Evolutionary conservation across 805 yeast species (phyloP).

Genomic region (Candida multigemmis): DNA sequence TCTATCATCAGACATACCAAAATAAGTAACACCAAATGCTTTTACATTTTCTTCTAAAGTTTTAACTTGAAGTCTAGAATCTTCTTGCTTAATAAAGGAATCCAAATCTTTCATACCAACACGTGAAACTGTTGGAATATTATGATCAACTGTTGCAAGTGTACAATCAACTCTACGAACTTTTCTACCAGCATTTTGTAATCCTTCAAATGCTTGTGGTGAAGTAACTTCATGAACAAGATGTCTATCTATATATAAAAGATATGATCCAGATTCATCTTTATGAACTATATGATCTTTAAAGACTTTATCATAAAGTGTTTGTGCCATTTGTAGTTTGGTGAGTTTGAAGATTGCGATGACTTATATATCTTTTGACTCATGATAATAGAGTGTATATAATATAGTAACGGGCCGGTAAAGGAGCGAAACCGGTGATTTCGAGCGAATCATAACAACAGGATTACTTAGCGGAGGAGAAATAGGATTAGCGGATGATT

Average conservation of each 20-base stretch:
- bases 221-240: slow-evolving; percentile 98
- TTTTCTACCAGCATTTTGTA: slow-evolving; percentile 74
- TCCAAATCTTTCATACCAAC: slow-evolving; percentile 60
- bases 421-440: slow-evolving; percentile 2
- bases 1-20: slow-evolving; percentile 89
- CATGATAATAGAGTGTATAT: no score
- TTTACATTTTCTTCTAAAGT: slow-evolving; percentile 90
- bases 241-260: slow-evolving; percentile 92
- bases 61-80: slow-evolving; percentile 84
- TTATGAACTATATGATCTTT: slow-evolving; percentile 88
- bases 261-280: slow-evolving; percentile 79
- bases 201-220: slow-evolving; percentile 98
- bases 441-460: no score
- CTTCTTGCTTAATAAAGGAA: slow-evolving; percentile 81
- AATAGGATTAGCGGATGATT: no score
- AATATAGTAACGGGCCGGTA: slow-evolving; percentile 1
- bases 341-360: slow-evolving; percentile 22
- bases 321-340: no score
- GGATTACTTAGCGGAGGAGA: no score
- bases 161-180: slow-evolving; percentile 93
- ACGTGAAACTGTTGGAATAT: slow-evolving; percentile 93
- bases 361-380: no score
- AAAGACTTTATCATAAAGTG: slow-evolving; percentile 94
- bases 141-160: slow-evolving; percentile 92
- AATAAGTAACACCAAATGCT: slow-evolving; percentile 81